Percentiles rank a stretch among this genome's conserved stretches.
Conservation (phyloP, 176 grass and related monocot genomes). For the Alloteropsis semialata region DNA sequence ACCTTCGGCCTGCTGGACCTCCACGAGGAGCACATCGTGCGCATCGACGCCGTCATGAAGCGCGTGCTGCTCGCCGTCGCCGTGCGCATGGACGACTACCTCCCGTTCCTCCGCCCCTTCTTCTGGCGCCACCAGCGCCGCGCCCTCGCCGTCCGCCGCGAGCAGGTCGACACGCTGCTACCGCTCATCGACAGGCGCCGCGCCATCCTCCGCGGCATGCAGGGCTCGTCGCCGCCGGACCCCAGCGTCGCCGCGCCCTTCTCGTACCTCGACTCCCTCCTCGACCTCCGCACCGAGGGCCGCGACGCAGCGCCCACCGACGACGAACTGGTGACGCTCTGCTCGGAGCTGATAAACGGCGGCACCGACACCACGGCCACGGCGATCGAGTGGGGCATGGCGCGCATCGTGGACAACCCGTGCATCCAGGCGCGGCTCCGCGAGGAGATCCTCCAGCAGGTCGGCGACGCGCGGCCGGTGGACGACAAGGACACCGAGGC, state of each 20-base stretch:
- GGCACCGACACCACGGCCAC: conserved; percentile 94
- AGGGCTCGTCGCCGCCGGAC: not conserved
- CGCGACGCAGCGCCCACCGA: conserved; percentile 34
- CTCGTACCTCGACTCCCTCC: conserved; percentile 91
- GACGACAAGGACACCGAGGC: conserved; percentile 73
- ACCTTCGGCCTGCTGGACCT: conserved; percentile 87
- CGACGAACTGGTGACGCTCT: conserved; percentile 73
- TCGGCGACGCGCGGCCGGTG: conserved; percentile 52
- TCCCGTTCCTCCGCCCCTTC: conserved; percentile 82
- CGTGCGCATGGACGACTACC: conserved; percentile 88
- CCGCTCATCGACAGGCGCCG: conserved; percentile 75
- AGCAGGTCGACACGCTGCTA: conserved; percentile 65
- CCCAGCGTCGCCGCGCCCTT: conserved; percentile 57
- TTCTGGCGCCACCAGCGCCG: conserved; percentile 48
- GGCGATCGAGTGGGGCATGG: conserved; percentile 86
- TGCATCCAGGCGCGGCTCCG: conserved; percentile 59
- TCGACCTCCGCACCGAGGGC: conserved; percentile 63
- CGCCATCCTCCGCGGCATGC: conserved; percentile 43
- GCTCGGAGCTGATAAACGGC: conserved; percentile 82
- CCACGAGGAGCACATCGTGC: conserved; percentile 60
- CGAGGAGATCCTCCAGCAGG: conserved; percentile 48
- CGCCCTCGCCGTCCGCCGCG: conserved; percentile 57
- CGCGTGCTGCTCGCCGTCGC: conserved; percentile 57
- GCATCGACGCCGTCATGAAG: conserved; percentile 80
- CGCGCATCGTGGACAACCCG: conserved; percentile 75